Base-by-base conservation (phyloP, 345 rosid species). In the Corchorus olitorius region DNA sequence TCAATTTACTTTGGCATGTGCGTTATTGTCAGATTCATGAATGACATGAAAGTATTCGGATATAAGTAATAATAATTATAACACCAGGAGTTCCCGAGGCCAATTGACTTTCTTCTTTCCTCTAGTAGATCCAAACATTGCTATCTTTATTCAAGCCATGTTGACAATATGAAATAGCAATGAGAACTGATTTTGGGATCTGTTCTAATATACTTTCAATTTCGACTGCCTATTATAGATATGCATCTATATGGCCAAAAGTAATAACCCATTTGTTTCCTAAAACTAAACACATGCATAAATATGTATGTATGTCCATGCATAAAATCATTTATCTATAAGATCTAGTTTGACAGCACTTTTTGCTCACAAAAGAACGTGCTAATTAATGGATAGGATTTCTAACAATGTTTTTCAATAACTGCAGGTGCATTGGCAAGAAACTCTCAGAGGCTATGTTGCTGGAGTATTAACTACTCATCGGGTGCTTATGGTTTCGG, bases 391-490 rank as follows among this genome's bases (percentile, higher is more conserved):
- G 6, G 58, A 43, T 41, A 14, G 69, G 65, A 74, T 62, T 59
- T 59, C 15, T 61, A 74, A 73, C 11, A 22, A 10, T 33, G 41
- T 22, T 46, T 35, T 46, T 33, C 16, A 65, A 83, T 72, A 73
- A 78, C 14, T 69, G 74, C 84, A 93, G 98, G 98, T 93, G 81
- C 91, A 90, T 69, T 96, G 99, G 99, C 99, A 96, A 87, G 94
- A 87, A 79, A 96, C 98, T 77, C 89, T 81, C 8, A 84, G 94
- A 74, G 99, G 98, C 78, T 90, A 82, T 84, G 99, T 96, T 64
- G 97, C 99, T 48, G 99, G 99, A 78, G 82, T 96, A 79, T 79
- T 91, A 83, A 96, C 99, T 73, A 96, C 97, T 65, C 90, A 89
- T n/a, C 89, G 99, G 81, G 97, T 96, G 83, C 85, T 96, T 78